These are phyloP conservation scores for Neophaeococcomyces mojaviensis DNA, from an alignment of 2,329 filamentous ascomycete genomes.

Conservation along the genomic window DNA sequence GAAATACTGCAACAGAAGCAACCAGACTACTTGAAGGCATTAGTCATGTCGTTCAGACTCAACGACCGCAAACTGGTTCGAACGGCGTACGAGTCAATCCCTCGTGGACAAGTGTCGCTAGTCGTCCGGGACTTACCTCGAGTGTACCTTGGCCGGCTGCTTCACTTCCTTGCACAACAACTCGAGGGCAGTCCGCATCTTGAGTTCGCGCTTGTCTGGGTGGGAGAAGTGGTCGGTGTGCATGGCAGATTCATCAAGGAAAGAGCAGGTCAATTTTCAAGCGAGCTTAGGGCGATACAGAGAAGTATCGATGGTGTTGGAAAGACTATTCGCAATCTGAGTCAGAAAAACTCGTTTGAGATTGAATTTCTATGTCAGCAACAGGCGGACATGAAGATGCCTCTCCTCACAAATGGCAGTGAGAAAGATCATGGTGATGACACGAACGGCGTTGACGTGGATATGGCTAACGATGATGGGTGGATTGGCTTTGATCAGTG, in stretches of 20 bases:
- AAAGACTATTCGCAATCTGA: constrained; percentile 32
- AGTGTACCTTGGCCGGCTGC: constrained; percentile 76
- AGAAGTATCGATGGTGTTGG: constrained; percentile 64
- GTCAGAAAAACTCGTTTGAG: constrained; percentile 27
- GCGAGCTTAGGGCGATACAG: constrained; percentile 76
- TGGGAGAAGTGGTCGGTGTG: constrained; percentile 69
- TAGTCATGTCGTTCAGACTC: constrained; percentile 95
- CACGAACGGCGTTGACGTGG: constrained; percentile 9
- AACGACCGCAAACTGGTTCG: constrained; percentile 78
- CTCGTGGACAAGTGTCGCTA: constrained; percentile 64
- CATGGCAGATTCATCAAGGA: constrained; percentile 83
- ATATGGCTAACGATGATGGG: constrained; percentile 13
- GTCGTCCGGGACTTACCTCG: constrained; percentile 72
- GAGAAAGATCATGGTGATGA: not conserved
- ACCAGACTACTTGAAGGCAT: constrained; percentile 77
- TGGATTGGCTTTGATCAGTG: constrained; percentile 22
- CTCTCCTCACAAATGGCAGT: not conserved
- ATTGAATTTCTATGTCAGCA: constrained; percentile 23
- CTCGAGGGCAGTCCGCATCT: constrained; percentile 87
- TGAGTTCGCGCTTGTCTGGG: constrained; percentile 91
- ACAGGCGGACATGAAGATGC: constrained; percentile 3
- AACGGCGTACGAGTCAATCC: constrained; percentile 77
- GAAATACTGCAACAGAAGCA: constrained; percentile 66
- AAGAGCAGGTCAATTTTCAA: constrained; percentile 68
- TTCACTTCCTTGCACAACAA: constrained; percentile 81